phyloP scores from a whole-genome alignment of 192 early-diverging fungal species.

The Glomus cerebriforme region DNA sequence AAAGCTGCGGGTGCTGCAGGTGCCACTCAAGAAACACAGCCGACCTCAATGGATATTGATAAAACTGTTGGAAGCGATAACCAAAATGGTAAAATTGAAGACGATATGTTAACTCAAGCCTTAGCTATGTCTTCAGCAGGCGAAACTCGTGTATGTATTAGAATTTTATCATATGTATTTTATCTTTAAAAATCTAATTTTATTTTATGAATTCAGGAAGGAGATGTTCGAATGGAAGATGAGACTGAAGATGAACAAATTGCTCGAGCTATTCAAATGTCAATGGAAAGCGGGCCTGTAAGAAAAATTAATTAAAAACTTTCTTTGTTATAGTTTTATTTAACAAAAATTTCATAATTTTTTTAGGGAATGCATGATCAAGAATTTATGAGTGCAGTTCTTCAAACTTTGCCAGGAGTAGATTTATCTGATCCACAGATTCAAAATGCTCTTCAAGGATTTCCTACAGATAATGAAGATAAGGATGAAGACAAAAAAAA shows the following conservation, averaged over 20 bases:
- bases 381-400: conserved; percentile 69
- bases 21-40: conserved; percentile 30
- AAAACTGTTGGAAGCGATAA: conserved; percentile 31
- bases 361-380: conserved; percentile 42
- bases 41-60: conserved; percentile 42
- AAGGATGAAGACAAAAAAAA: conserved; percentile 25
- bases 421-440: conserved; percentile 83
- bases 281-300: conserved; percentile 54
- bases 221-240: conserved; percentile 70
- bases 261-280: conserved; percentile 70
- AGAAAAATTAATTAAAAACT: neutral
- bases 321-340: neutral
- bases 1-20: conserved; percentile 38
- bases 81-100: conserved; percentile 45
- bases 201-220: conserved; percentile 33
- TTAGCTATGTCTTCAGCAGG: conserved; percentile 69
- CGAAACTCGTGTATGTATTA: conserved; percentile 36
- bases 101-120: conserved; percentile 67
- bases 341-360: neutral
- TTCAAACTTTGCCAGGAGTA: conserved; percentile 85
- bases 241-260: conserved; percentile 74
- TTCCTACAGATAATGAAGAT: conserved; percentile 34
- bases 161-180: neutral
- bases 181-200: neutral
- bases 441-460: conserved; percentile 62